Evolutionary conservation across 78 protist species (phyloP).

Genomic region (Blattamonas nauphoetae): DNA sequence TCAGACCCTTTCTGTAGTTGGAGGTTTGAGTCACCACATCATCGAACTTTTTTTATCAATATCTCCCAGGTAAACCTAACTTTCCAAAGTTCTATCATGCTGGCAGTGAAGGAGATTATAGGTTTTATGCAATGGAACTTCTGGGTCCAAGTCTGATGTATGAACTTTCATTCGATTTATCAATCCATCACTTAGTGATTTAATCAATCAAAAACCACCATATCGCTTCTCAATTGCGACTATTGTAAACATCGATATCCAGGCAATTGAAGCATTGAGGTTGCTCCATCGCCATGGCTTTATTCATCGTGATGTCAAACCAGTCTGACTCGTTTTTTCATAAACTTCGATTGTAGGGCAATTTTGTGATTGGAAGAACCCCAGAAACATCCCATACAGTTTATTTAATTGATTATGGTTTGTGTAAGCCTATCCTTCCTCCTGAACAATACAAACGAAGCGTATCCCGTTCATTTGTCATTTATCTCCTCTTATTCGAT

Average conservation of each 20-base stretch:
- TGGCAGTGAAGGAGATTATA: not conserved
- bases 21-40: too few species aligned
- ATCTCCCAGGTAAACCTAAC: not conserved
- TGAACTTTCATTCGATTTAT: not conserved
- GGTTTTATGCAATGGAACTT: not conserved
- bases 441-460: too few species aligned
- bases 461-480: too few species aligned
- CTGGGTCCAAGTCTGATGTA: not conserved
- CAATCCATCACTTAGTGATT: not conserved
- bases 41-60: too few species aligned
- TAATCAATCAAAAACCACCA: not conserved
- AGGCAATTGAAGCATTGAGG: not conserved
- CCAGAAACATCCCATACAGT: not conserved
- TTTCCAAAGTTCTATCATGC: not conserved
- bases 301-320: not conserved
- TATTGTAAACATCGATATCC: not conserved
- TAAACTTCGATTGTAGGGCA: not conserved
- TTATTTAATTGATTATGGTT: not conserved
- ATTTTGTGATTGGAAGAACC: not conserved
- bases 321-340: not conserved
- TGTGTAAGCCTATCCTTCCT: not conserved
- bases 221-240: not conserved
- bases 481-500: too few species aligned
- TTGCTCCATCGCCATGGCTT: not conserved
- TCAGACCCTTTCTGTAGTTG: too few species aligned